Conservation (phyloP, 306 rosid genomes). For the Quercus rubra region DNA sequence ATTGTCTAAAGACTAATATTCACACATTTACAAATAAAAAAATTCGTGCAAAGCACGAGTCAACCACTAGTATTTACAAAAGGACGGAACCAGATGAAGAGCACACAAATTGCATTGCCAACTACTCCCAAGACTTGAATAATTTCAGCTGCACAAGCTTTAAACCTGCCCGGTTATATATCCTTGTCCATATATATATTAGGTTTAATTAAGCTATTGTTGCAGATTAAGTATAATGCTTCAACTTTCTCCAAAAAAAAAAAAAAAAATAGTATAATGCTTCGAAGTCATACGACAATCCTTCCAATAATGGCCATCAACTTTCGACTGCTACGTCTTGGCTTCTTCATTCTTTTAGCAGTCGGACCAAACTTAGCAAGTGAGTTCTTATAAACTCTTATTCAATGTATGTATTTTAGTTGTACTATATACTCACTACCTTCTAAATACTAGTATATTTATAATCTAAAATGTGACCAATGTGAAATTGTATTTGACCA, state of each 20-base stretch:
- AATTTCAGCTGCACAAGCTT: too few relatives aligned
- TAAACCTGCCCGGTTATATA: background rate
- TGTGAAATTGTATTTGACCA: too few relatives aligned
- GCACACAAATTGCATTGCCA: background rate
- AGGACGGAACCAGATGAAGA: background rate
- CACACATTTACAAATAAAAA: too few relatives aligned
- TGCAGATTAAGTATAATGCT: background rate
- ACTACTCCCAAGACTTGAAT: background rate
- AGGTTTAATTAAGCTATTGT: background rate
- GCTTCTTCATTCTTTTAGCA: background rate
- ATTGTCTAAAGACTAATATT: too few relatives aligned
- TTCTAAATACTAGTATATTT: too few relatives aligned
- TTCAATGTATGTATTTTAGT: background rate
- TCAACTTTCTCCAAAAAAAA: too few relatives aligned
- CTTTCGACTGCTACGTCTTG: background rate
- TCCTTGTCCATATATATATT: too few relatives aligned
- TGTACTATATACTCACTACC: too few relatives aligned
- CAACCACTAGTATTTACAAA: background rate
- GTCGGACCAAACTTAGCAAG: background rate
- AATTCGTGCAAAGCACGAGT: too few relatives aligned
- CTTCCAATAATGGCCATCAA: background rate
- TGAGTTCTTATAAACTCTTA: background rate
- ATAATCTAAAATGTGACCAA: too few relatives aligned
- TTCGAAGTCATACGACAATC: too few relatives aligned
- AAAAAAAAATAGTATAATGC: too few relatives aligned